phyloP scores from a whole-genome alignment of 1,284 basidiomycete species.

The Xerocomus minutiporus region DNA sequence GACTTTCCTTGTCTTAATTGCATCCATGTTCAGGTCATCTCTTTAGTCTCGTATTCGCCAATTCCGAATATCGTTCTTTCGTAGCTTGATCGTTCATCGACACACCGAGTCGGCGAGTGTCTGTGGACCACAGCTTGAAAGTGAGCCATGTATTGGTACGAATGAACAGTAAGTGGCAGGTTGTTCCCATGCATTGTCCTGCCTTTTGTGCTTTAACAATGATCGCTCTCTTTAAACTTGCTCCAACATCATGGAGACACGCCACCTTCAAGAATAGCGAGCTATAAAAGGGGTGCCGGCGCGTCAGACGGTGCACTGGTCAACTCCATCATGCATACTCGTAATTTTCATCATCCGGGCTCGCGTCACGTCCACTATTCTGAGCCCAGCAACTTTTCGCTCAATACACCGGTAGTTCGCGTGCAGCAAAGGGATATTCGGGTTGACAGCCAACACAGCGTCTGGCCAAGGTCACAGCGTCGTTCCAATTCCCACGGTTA shows the following conservation, averaged over 20 bases:
- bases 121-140: constrained; percentile 1
- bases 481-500: not conserved
- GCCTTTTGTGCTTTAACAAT: constrained; percentile 10
- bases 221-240: constrained; percentile 5
- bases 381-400: not conserved
- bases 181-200: constrained; percentile 9
- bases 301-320: not conserved
- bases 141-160: not conserved
- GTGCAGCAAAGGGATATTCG: not conserved
- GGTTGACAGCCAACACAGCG: not conserved
- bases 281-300: constrained; percentile 13
- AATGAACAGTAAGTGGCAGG: constrained; percentile 6
- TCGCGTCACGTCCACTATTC: constrained; percentile 2
- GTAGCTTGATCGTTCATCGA: constrained; percentile 1
- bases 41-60: constrained; percentile 7
- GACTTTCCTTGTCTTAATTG: not conserved
- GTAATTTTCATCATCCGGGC: not conserved
- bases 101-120: not conserved
- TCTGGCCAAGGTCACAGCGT: not conserved
- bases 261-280: constrained; percentile 4
- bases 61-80: not conserved
- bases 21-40: not conserved
- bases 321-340: constrained; percentile 3
- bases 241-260: constrained; percentile 4
- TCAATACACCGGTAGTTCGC: not conserved